Evolutionary conservation across 2,329 filamentous ascomycete species (phyloP).

Genomic region (Metarhizium album): DNA sequence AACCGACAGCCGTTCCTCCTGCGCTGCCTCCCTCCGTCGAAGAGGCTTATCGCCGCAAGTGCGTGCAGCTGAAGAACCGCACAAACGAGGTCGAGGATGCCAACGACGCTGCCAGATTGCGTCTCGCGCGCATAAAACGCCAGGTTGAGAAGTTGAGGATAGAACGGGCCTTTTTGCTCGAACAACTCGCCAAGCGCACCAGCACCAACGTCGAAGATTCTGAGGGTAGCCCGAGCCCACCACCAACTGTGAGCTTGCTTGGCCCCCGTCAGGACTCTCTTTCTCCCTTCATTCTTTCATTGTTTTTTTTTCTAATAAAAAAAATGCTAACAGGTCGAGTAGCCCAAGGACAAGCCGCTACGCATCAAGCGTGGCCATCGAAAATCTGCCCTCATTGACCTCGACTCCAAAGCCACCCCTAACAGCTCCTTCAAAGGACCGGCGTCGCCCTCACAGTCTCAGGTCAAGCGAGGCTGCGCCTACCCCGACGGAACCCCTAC

Average conservation of each 20-base stretch:
- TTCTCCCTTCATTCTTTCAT: no score
- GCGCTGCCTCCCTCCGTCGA: conserved; percentile 80
- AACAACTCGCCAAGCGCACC: conserved; percentile 64
- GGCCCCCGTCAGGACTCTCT: neutral
- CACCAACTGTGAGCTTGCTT: conserved; percentile 55
- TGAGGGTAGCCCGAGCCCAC: conserved; percentile 69
- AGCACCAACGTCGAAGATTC: conserved; percentile 68
- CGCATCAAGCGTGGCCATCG: conserved; percentile 63
- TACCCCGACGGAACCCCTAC: conserved; percentile 12
- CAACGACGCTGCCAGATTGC: conserved; percentile 73
- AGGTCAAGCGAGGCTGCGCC: conserved; percentile 15
- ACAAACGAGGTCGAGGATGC: conserved; percentile 86
- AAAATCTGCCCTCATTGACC: conserved; percentile 41
- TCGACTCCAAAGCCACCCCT: conserved; percentile 29
- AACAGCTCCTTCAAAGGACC: conserved; percentile 36
- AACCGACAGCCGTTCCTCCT: conserved; percentile 38
- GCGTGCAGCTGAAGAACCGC: conserved; percentile 84
- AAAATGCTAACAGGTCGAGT: conserved; percentile 22
- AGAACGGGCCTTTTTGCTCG: conserved; percentile 65
- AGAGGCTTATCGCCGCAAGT: conserved; percentile 92
- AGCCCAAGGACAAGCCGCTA: conserved; percentile 71
- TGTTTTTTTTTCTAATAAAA: no score
- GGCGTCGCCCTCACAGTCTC: conserved; percentile 29
- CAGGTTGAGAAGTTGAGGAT: conserved; percentile 87
- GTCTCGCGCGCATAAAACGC: conserved; percentile 69